Conservation (phyloP, 2,329 filamentous ascomycete species). For the Ceratocystis variospora region DNA sequence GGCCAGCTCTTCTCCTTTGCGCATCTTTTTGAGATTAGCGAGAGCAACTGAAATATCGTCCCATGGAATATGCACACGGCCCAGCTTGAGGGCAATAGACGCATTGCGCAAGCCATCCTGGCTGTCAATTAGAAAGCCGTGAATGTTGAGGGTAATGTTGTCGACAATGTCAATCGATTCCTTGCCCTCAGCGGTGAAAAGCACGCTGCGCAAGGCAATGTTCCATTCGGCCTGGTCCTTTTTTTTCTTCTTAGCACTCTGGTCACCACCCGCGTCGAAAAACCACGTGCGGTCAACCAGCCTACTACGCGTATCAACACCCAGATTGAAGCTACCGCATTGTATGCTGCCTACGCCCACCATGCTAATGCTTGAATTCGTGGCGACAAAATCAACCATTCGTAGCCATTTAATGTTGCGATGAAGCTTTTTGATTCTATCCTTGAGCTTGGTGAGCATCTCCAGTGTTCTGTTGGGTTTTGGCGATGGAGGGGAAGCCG, state of each 20-base stretch:
- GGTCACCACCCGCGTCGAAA: constrained; percentile 48
- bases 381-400: constrained; percentile 76
- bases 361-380: constrained; percentile 63
- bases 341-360: constrained; percentile 73
- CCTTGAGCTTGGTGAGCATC: constrained; percentile 62
- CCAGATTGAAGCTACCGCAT: constrained; percentile 68
- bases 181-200: constrained; percentile 73
- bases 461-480: constrained; percentile 65
- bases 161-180: constrained; percentile 84
- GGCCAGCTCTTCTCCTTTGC: background rate
- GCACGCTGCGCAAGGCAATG: constrained; percentile 65
- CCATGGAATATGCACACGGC: constrained; percentile 76
- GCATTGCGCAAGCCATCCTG: constrained; percentile 80
- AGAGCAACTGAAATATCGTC: constrained; percentile 72
- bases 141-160: constrained; percentile 74
- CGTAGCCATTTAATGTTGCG: constrained; percentile 76
- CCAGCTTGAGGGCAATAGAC: constrained; percentile 78
- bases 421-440: constrained; percentile 74
- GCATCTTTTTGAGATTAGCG: constrained; percentile 50
- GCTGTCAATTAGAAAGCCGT: constrained; percentile 76
- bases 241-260: constrained; percentile 36
- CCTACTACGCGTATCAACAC: constrained; percentile 81
- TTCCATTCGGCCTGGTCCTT: constrained; percentile 84
- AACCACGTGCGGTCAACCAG: constrained; percentile 82
- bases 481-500: constrained; percentile 21